Evolutionary conservation across 2,329 filamentous ascomycete species (phyloP), one percentile per base, ranked within the genome.

Genomic region (Colletotrichum tropicicola): DNA sequence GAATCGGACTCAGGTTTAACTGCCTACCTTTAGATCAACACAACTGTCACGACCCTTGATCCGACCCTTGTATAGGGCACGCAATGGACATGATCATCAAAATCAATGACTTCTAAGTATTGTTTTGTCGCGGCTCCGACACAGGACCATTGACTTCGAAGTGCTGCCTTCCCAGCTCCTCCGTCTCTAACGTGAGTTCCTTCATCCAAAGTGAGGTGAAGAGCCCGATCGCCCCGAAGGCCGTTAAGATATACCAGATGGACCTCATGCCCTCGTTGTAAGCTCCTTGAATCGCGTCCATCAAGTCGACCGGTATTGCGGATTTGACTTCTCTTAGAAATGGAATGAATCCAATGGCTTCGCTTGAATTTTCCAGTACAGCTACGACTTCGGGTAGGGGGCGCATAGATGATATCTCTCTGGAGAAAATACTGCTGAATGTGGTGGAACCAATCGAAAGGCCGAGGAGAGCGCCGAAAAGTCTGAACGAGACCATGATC

Each of bases 381-480:
- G 25, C 30, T 15, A 69, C 10, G 3, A 59, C 15, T 5, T 51
- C 67, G 4, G 69, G 64, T 4, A 73, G 57, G 1, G 28, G 5
- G 4, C 43, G 41, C 37, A 62, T 4, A 4, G 8, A 25, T 43
- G 67, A 59, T 23, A 74, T 65, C 2, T 68, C 60, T 5, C 47
- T 25, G 45, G 52, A 60, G 52, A 77, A 78, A 1, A 73, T 66
- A n/a, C 61, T 73, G 66, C 67, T 75, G 66, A 80, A 80, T 0
- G 75, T 69, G 1, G 73, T 75, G 7, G 78, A 74, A 5, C 69
- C 69, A 17, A 78, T 69, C 0, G 78, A 69, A 2, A 79, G 73
- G 1, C 78, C 78, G 4, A 79, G 58, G 2, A 80, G 70, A 3
- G 70, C 74, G 1, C 79, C 79, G 41, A 81, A 73, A 0, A 80